These are phyloP conservation scores for Kazachstania psychrophila DNA, from an alignment of 805 yeast genomes.

Conservation along the genomic window DNA sequence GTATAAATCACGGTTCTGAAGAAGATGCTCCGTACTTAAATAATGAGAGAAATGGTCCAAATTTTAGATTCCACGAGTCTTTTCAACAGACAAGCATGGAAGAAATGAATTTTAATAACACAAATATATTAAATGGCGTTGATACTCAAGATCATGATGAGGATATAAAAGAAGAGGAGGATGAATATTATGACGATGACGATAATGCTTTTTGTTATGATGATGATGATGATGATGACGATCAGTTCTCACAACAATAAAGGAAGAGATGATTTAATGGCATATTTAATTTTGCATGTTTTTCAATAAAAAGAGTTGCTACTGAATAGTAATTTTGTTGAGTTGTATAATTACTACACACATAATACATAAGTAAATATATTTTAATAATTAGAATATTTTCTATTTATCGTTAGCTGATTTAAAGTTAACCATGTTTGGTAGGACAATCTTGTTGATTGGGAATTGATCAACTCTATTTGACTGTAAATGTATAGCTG, in stretches of 20 bases:
- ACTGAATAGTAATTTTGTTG: no score
- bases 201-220: conserved; percentile 1
- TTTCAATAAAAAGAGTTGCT: no score
- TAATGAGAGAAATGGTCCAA: neutral
- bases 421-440: conserved; percentile 20
- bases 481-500: conserved; percentile 73
- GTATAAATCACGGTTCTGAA: no score
- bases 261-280: no score
- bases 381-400: no score
- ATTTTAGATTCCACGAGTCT: conserved; percentile 3
- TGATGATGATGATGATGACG: conserved; percentile 1
- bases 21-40: no score
- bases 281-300: no score
- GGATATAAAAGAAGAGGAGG: conserved; percentile 2
- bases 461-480: conserved; percentile 68
- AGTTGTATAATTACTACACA: no score
- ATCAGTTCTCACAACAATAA: no score
- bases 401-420: neutral
- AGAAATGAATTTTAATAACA: neutral
- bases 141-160: neutral
- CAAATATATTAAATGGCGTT: neutral
- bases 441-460: conserved; percentile 12
- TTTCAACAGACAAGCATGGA: neutral
- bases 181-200: conserved; percentile 3
- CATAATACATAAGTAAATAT: no score